Percentiles rank a stretch among this genome's conserved stretches.
These are phyloP conservation scores for Rhododendron kiyosumense DNA, from an alignment of 148 eudicot genomes.

Conservation along the genomic window DNA sequence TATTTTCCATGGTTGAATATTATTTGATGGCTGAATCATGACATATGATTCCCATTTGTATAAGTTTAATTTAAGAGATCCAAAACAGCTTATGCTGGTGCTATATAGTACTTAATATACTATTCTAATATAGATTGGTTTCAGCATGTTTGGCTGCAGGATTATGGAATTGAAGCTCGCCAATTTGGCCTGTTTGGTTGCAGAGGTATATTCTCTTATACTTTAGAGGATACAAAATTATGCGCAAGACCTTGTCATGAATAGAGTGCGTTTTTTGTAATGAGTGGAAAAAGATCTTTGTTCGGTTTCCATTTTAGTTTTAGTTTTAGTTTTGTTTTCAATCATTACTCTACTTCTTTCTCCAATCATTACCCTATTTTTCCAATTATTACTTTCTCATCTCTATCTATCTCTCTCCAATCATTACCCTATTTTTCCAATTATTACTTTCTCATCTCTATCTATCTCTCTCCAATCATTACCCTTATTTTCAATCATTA, in stretches of 20 bases:
- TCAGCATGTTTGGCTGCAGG: constrained; percentile 1
- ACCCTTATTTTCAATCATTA: too few relatives aligned
- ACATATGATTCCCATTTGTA: not conserved
- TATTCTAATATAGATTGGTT: not conserved
- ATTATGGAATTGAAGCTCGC: not conserved
- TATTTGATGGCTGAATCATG: not conserved
- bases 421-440: too few relatives aligned
- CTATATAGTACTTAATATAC: not conserved
- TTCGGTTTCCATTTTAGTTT: too few relatives aligned
- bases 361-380: too few relatives aligned
- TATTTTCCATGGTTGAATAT: not conserved
- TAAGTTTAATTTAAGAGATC: not conserved
- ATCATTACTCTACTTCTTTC: too few relatives aligned
- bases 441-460: too few relatives aligned
- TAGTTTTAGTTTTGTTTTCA: too few relatives aligned
- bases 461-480: too few relatives aligned
- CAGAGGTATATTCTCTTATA: not conserved
- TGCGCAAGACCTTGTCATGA: not conserved
- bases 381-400: too few relatives aligned
- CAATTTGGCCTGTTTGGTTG: not conserved
- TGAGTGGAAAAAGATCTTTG: too few relatives aligned
- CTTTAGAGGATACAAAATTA: not conserved
- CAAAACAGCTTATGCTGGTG: not conserved
- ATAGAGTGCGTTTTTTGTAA: too few relatives aligned
- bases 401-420: too few relatives aligned